Evolutionary conservation across 208 protist species (phyloP).

Genomic region (Trichomonas tenax): DNA sequence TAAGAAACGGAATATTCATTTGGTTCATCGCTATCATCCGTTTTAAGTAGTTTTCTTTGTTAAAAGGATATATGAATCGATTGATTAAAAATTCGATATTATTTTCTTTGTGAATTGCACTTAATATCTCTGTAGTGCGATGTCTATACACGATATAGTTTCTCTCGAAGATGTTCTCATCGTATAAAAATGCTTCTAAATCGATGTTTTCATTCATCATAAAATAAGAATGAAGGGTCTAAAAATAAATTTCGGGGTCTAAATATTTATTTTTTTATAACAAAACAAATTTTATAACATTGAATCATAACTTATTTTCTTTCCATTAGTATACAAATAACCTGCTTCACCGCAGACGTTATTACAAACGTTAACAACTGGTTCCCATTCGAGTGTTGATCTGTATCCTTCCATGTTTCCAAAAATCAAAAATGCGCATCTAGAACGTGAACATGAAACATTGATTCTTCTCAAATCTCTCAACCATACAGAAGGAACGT

Average conservation of each 20-base stretch:
- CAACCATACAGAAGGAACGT: neutral
- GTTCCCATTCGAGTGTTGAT: neutral
- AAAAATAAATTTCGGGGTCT: too few species aligned
- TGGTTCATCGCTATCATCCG: neutral
- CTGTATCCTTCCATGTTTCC: neutral
- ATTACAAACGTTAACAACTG: neutral
- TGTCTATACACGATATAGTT: neutral
- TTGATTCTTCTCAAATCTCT: neutral
- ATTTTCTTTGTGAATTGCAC: neutral
- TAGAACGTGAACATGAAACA: neutral
- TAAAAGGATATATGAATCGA: neutral
- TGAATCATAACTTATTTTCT: neutral
- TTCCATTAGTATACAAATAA: neutral
- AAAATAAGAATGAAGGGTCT: too few species aligned
- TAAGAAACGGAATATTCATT: neutral
- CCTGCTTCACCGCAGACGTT: neutral
- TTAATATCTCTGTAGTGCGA: neutral
- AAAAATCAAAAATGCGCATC: neutral
- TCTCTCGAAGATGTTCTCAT: neutral
- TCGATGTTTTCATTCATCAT: neutral
- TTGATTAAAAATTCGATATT: neutral
- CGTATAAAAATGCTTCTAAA: neutral
- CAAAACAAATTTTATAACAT: neutral
- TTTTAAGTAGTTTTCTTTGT: neutral
- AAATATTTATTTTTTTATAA: too few species aligned